Evolutionary conservation across 345 rosid genomes (phyloP), one percentile per base, ranked within the genome.

Genomic region (Aquilaria sinensis): DNA sequence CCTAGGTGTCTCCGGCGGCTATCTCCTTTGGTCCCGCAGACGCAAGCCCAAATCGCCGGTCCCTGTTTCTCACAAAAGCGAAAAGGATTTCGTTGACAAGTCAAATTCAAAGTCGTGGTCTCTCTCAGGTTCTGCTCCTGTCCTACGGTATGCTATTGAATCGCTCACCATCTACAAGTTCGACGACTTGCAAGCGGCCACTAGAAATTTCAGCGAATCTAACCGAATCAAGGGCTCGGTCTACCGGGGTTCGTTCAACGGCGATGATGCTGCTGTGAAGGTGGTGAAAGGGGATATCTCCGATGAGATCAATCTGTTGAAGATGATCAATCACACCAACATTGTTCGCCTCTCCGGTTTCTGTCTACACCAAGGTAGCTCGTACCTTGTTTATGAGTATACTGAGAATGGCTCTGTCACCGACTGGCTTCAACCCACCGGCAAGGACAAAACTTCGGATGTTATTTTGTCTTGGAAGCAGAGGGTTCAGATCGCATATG

Each of bases 261-360:
- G 91, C 2, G 96, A 89, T 51, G 75, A 66, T 58, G 94, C 96
- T 9, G 96, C 97, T 0, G 72, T 93, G 47, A 93, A 87, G 81
- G 85, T 89, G 15, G 69, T 93, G 82, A 89, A 84, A 69, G 93
- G 91, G 31, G 87, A 89, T 58, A 89, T 83, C 3, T 87, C 97
- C 4, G 66, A 73, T 12, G 97, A 89, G 81, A 87, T 93, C 70
- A 87, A 85, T 77, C 70, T 89, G 2, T 58, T 93, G 69, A 89
- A 86, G 83, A 84, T 72, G 79, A 84, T 87, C 53, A 89, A 84
- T 49, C 96, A 93, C 60, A 78, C 86, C 29, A 90, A 86, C 69
- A 81, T 93, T 67, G 71, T 90, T 58, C 80, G 97, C 64, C 92
- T 90, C 47, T 93, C 96, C 0, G 98, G 98, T 45, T 85, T 86